These are phyloP conservation scores for Claviceps sp. DNA, from an alignment of 2,329 filamentous ascomycete genomes.

Conservation along the genomic window DNA sequence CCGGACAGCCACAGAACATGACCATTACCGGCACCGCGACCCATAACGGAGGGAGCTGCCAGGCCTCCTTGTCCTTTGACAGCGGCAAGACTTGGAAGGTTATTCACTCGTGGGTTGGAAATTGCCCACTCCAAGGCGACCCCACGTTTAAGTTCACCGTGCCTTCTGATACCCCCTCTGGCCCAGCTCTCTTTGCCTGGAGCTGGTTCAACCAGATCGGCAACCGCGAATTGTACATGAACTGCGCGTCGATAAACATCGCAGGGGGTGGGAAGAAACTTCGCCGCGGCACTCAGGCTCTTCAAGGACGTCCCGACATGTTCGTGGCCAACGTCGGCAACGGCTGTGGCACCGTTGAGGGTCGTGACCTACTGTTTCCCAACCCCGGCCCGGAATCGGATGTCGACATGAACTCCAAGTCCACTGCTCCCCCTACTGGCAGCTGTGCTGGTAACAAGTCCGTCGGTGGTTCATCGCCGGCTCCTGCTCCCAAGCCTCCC, in stretches of 20 bases:
- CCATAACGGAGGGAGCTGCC: constrained; percentile 49
- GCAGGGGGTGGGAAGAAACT: constrained; percentile 23
- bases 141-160: constrained; percentile 33
- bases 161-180: constrained; percentile 34
- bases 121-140: constrained; percentile 17
- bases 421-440: not conserved
- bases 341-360: constrained; percentile 40
- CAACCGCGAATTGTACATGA: constrained; percentile 59
- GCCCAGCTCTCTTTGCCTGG: constrained; percentile 45
- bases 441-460: not conserved
- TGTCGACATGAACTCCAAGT: constrained; percentile 14
- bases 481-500: not conserved
- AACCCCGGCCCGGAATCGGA: constrained; percentile 37
- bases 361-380: constrained; percentile 48
- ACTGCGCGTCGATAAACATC: constrained; percentile 47
- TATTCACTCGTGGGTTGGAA: constrained; percentile 20
- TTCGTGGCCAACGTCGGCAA: constrained; percentile 54
- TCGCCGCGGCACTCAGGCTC: constrained; percentile 16
- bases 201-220: constrained; percentile 50
- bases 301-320: constrained; percentile 43
- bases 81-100: constrained; percentile 44
- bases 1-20: constrained; percentile 39
- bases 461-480: not conserved
- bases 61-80: constrained; percentile 49
- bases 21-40: constrained; percentile 36